phyloP scores from a whole-genome alignment of 2,329 filamentous ascomycete genomes.

The Nothophaeocryptopus gaeumannii region DNA sequence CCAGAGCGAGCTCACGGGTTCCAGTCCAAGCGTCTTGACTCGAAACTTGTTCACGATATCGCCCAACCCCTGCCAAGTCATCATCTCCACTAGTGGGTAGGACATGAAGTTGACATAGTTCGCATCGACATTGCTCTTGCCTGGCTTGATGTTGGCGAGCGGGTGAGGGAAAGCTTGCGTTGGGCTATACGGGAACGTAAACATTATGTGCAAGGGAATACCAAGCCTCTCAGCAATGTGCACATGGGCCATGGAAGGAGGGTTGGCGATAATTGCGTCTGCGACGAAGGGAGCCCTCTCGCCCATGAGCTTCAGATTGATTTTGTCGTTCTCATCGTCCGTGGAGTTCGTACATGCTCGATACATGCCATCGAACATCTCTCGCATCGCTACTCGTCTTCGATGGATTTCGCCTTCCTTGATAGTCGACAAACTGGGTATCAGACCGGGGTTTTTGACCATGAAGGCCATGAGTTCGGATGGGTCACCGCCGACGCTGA shows the following conservation, averaged over 20 bases:
- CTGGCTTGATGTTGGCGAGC: conserved; percentile 65
- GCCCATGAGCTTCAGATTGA: conserved; percentile 65
- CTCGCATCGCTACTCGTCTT: conserved; percentile 67
- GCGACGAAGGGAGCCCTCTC: conserved; percentile 62
- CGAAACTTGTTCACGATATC: conserved; percentile 76
- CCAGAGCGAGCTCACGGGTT: conserved; percentile 74
- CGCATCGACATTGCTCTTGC: conserved; percentile 64
- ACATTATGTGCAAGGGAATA: conserved; percentile 63
- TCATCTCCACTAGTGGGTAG: conserved; percentile 76
- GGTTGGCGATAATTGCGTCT: conserved; percentile 83
- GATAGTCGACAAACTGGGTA: conserved; percentile 70
- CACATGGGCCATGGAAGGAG: conserved; percentile 72
- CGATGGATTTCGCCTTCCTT: conserved; percentile 69
- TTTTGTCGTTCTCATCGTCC: conserved; percentile 62
- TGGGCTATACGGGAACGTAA: conserved; percentile 68
- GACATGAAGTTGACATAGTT: conserved; percentile 77
- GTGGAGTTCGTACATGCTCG: conserved; percentile 71
- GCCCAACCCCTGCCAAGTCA: conserved; percentile 63
- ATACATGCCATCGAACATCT: conserved; percentile 84
- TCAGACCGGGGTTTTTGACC: conserved; percentile 78
- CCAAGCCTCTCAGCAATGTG: conserved; percentile 77
- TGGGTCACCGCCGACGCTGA: conserved; percentile 74
- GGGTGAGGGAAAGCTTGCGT: conserved; percentile 75
- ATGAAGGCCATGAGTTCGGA: conserved; percentile 83
- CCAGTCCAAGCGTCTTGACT: conserved; percentile 64